These are phyloP conservation scores for Phytophthora parvispora DNA, from an alignment of 352 stramenopile species.

Conservation along the genomic window DNA sequence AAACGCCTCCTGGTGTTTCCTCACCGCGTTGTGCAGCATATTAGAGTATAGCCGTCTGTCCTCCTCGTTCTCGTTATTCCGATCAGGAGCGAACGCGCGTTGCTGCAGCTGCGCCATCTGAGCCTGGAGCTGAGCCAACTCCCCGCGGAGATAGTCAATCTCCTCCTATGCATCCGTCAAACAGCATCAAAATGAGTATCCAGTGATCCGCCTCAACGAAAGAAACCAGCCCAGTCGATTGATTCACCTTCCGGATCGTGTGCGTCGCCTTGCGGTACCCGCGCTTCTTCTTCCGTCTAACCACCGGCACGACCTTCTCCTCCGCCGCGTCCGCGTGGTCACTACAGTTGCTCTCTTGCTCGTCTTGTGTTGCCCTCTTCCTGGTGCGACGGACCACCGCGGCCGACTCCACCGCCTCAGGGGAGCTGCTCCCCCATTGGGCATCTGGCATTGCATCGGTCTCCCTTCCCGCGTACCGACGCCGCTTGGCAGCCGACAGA, in stretches of 20 bases:
- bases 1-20: conserved; percentile 36
- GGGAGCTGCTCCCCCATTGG: neutral
- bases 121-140: conserved; percentile 28
- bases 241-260: conserved; percentile 41
- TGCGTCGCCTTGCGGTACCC: conserved; percentile 44
- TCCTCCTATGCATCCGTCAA: conserved; percentile 30
- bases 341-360: neutral
- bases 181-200: neutral
- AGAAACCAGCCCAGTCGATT: neutral
- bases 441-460: neutral
- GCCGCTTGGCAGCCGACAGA: neutral
- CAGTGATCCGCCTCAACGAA: neutral
- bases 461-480: neutral
- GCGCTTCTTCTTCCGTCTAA: conserved; percentile 29
- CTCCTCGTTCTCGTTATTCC: conserved; percentile 12
- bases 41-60: conserved; percentile 27
- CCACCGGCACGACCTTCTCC: conserved; percentile 7
- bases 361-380: conserved; percentile 3
- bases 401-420: neutral
- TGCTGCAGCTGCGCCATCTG: conserved; percentile 36
- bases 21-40: conserved; percentile 34
- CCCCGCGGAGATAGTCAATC: conserved; percentile 31
- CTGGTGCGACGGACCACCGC: conserved; percentile 2
- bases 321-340: conserved; percentile 1
- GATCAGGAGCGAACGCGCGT: conserved; percentile 20